phyloP scores from a whole-genome alignment of 345 rosid genomes.

The Salix purpurea region DNA sequence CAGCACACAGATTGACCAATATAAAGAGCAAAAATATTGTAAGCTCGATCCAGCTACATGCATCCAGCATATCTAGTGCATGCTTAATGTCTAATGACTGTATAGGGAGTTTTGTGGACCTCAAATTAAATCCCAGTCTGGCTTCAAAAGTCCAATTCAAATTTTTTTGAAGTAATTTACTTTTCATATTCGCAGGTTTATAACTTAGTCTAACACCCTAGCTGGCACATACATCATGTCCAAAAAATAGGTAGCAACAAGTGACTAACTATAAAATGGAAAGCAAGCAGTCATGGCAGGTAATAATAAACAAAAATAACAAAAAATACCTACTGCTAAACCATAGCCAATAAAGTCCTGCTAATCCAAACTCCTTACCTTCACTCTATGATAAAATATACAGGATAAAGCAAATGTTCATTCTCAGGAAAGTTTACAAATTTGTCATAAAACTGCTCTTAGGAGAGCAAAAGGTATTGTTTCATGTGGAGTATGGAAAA shows the following conservation, averaged over 20 bases:
- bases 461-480: not conserved
- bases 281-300: not conserved
- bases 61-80: not conserved
- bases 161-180: not conserved
- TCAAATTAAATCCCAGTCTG: not conserved
- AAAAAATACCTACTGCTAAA: not conserved
- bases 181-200: not conserved
- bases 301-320: not conserved
- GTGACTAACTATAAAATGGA: not conserved
- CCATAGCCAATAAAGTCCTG: not conserved
- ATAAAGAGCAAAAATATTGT: not conserved
- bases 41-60: not conserved
- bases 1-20: not conserved
- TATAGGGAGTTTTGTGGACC: not conserved
- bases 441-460: not conserved
- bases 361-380: not conserved
- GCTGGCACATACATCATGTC: not conserved
- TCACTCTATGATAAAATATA: not conserved
- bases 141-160: not conserved
- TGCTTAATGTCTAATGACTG: not conserved
- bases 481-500: not conserved
- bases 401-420: not conserved
- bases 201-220: not conserved
- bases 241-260: too few species aligned
- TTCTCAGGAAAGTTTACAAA: not conserved